Percentiles rank a stretch among this genome's conserved stretches.
phyloP scores from a whole-genome alignment of 2,329 filamentous ascomycete genomes.

The Colletotrichum sansevieriae region DNA sequence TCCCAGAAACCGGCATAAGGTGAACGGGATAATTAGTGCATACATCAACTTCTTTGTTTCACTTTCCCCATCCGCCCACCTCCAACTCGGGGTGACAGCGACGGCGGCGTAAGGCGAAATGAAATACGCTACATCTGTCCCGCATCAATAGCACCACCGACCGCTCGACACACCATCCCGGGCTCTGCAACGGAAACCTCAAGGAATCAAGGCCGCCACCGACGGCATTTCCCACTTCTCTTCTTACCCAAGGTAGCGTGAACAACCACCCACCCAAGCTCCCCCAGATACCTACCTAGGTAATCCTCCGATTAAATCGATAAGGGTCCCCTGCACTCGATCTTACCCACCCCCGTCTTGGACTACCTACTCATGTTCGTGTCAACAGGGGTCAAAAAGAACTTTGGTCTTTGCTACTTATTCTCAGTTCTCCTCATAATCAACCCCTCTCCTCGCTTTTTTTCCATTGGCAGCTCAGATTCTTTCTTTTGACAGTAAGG shows the following conservation, averaged over 20 bases:
- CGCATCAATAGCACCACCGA: conserved; percentile 14
- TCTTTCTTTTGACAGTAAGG: not conserved
- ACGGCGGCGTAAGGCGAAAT: not conserved
- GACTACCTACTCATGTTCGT: conserved; percentile 1
- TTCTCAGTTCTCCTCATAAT: not conserved
- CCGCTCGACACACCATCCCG: not conserved
- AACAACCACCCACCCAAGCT: not conserved
- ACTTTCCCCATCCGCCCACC: not conserved
- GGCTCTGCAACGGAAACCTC: conserved; percentile 1
- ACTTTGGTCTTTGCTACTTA: conserved; percentile 5
- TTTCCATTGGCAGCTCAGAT: too few species aligned
- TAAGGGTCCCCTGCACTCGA: conserved; percentile 1
- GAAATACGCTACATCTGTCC: conserved; percentile 5
- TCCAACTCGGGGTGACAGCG: not conserved
- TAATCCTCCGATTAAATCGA: not conserved
- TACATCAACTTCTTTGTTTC: too few species aligned
- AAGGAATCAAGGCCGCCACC: conserved; percentile 2
- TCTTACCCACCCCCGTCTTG: not conserved
- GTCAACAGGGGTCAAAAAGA: not conserved
- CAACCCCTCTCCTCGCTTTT: not conserved
- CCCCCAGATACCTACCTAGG: not conserved
- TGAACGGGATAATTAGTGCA: too few species aligned
- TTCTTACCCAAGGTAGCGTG: too few species aligned
- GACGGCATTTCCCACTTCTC: not conserved
- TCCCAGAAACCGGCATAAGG: too few species aligned